Evolutionary conservation across 768 basidiomycete species (phyloP), one percentile per base, ranked within the genome.

Genomic region (Podaxis rugospora): DNA sequence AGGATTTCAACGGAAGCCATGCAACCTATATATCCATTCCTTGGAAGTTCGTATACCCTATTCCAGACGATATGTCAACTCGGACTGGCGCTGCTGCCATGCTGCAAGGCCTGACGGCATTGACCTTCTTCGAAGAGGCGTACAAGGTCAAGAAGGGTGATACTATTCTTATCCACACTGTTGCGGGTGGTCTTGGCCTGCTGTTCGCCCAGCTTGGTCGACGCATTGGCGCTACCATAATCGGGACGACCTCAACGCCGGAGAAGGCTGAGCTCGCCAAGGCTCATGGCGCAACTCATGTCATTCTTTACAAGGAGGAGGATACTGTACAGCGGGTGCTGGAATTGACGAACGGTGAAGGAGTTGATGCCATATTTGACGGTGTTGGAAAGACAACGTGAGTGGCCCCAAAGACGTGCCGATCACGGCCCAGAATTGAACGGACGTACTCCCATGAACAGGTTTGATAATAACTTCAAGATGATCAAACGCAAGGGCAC

Each of bases 341-440:
- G 57, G 86, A 90, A 66, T 73, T 93, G 57, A 93, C 93, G 0
- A 84, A 84, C 44, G 91, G 90, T 5, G 80, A 86, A 65, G 92
- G 93, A 14, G 91, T 94, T 4, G 83, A 96, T 63, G 95, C 85
- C 14, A 83, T 93, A 23, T 96, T 89, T 67, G 96, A 99, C 67
- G 96, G 96, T 28, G 93, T 99, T n/a, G 96, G 96, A 1, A 95
- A 92, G 77, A 91, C 93, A 71, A 98, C 95, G 83, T 95, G 74
- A 61, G 90, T 79, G 21, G 37, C 14, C 9, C 28, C 35, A 23
- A 59, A 10, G 14, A 54, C 39, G n/a, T 21, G n/a, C 32, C 35
- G 16, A 40, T 32, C n/a, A 51, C 50, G 18, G n/a, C 36, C 6
- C 27, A 11, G 51, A 18, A 23, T 21, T 59, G 16, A 56, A 27